Percentiles rank a stretch among this genome's conserved stretches.
phyloP scores from a whole-genome alignment of 1,284 basidiomycete species.

The Flammula alnicola region DNA sequence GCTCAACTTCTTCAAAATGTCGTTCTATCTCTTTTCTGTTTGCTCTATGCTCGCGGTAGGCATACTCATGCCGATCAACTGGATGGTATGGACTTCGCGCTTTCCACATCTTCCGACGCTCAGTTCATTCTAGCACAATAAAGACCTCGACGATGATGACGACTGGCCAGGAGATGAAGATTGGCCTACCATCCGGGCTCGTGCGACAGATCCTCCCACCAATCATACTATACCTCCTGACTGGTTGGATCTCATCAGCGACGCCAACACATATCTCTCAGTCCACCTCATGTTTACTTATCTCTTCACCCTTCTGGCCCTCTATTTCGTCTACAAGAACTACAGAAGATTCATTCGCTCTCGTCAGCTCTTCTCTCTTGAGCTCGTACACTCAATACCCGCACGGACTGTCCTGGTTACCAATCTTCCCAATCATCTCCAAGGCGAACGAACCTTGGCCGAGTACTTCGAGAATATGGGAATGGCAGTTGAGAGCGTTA shows the following conservation, averaged over 20 bases:
- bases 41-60: conserved; percentile 81
- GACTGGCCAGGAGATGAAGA: conserved; percentile 50
- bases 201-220: conserved; percentile 23
- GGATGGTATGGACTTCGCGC: conserved; percentile 62
- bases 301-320: conserved; percentile 85
- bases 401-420: conserved; percentile 92
- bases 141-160: conserved; percentile 72
- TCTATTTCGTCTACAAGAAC: conserved; percentile 88
- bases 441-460: conserved; percentile 83
- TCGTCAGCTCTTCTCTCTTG: conserved; percentile 91
- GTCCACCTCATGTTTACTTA: conserved; percentile 94
- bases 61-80: conserved; percentile 90
- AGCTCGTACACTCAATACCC: conserved; percentile 92
- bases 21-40: conserved; percentile 88
- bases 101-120: conserved; percentile 2
- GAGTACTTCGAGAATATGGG: conserved; percentile 93
- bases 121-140: conserved; percentile 43
- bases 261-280: conserved; percentile 85
- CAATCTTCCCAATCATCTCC: conserved; percentile 81
- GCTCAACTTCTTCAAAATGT: conserved; percentile 94
- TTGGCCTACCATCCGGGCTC: conserved; percentile 36
- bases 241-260: conserved; percentile 85
- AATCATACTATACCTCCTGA: conserved; percentile 49
- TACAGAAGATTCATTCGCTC: conserved; percentile 91
- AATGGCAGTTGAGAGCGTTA: conserved; percentile 86